phyloP scores from a whole-genome alignment of 768 basidiomycete species.

The Tephrocybe sp. region DNA sequence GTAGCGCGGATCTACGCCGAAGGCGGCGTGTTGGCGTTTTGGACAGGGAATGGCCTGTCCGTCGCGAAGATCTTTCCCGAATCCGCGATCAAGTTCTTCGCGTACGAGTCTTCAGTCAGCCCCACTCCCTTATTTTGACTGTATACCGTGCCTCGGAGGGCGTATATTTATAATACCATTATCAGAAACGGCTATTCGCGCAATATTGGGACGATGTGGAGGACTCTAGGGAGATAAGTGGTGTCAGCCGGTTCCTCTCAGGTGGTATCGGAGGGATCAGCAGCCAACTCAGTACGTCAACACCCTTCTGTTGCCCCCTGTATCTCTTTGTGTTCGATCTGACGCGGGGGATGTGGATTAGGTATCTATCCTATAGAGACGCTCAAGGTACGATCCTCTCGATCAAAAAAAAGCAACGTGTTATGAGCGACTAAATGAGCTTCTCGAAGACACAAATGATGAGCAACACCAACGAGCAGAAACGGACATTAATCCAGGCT shows the following conservation, averaged over 20 bases:
- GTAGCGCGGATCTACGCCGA: slow-evolving; percentile 83
- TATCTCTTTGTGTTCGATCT: slow-evolving; percentile 16
- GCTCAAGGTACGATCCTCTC: slow-evolving; percentile 61
- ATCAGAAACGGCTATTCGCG: slow-evolving; percentile 92
- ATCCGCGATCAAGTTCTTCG: slow-evolving; percentile 97
- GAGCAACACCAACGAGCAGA: slow-evolving; percentile 71
- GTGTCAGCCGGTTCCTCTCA: slow-evolving; percentile 88
- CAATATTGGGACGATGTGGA: slow-evolving; percentile 89
- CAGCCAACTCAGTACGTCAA: slow-evolving; percentile 80
- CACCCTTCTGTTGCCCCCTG: slow-evolving; percentile 3
- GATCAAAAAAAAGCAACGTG: background rate
- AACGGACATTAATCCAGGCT: slow-evolving; percentile 59
- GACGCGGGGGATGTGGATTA: slow-evolving; percentile 25
- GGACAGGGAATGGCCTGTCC: slow-evolving; percentile 97
- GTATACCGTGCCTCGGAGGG: background rate
- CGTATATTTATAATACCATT: slow-evolving; percentile 5
- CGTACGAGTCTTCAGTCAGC: slow-evolving; percentile 89
- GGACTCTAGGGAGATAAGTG: slow-evolving; percentile 86
- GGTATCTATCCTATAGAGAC: slow-evolving; percentile 98
- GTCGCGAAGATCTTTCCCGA: slow-evolving; percentile 96
- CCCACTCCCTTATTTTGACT: slow-evolving; percentile 11
- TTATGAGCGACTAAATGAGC: slow-evolving; percentile 3
- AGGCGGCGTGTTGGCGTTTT: slow-evolving; percentile 88
- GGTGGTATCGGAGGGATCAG: slow-evolving; percentile 96
- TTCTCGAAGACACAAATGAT: slow-evolving; percentile 85